Evolutionary conservation across 2,329 filamentous ascomycete genomes (phyloP), one percentile per base, ranked within the genome.

Genomic region (Alternaria viburni): DNA sequence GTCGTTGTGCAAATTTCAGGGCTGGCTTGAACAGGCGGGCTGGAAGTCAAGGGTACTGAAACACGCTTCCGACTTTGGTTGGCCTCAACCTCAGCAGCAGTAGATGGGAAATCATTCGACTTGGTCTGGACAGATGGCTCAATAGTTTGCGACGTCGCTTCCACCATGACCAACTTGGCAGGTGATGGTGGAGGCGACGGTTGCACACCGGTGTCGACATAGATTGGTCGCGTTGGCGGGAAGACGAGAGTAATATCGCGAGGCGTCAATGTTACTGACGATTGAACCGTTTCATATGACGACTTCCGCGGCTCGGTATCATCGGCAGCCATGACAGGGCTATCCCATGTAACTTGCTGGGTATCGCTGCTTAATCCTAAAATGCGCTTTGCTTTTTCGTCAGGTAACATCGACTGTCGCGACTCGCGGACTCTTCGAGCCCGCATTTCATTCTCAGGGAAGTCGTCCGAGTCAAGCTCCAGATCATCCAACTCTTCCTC

Each of bases 141-240:
- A 12, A 61, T 55, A 3, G 74, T 74, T 46, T 73, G 72, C 12
- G 63, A 71, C 19, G 68, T 64, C 15, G 67, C 67, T 52, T 74
- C 72, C 10, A 65, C 51, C 70, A 72, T 71, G 11, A 65, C 45
- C 9, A 75, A 71, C n/a, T 78, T 67, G 21, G 83, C 83, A 60
- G 93, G 93, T 3, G 93, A 96, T 4, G 90, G 86, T 2, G 93
- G 93, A 49, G 93, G 93, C 32, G 93, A 96, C 74, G 88, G 96
- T 77, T 97, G 94, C 30, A 93, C 86, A 4, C 90, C 92, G n/a
- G 86, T 87, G 74, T 96, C 92, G 43, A 87, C 86, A 81, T 96
- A 96, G 62, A 84, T 67, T 36, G 78, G 77, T 55, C 71, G 76
- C n/a, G 75, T 72, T 52, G 77, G 76, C 52, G 75, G 72, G 50